Base-by-base conservation (phyloP, 129 eudicot genomes). In the Flaveria brownii region DNA sequence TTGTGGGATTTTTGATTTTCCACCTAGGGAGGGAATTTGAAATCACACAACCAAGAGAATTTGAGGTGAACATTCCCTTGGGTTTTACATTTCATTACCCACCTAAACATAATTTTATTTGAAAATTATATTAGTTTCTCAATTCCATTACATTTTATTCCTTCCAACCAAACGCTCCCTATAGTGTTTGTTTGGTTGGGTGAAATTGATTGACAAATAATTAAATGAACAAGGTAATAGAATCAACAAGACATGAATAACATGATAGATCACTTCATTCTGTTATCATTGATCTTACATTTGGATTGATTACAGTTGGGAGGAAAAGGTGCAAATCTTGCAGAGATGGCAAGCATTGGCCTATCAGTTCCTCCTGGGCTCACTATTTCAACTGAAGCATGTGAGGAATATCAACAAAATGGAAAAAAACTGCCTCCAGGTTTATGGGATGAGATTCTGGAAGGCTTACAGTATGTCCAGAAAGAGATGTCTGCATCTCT, bases 251-350 rank as follows among this genome's bases (percentile, higher is more conserved):
- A 23, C 22, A 20, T 20, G 22, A 20, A 20, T 52, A 60, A 25
- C 10, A 25, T 10, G 7, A 49, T 49, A 12, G 54, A 60, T 60
- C 41, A 60, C 12, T 25, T 60, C 39, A 23, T 25, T 60, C 0
- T 11, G 41, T 60, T 60, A 60, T 60, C 66, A 11, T 25, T 60
- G 36, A 23, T 25, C 12, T 12, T 25, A 61, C 68, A 28, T 61
- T 26, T 61, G 45, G 68, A 28, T 60, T 51, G 65, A 62, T 10
- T 16, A 20, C 84, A 95, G 99, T 86, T 95, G 84, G 99, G 99
- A 80, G 99, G 99, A 68, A 95, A 95, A 84, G 99, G 99, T 59
- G 99, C 99, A 74, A 95, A 95, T 61, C 89, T 95, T 60, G 99
- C 99, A 49, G 99, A 95, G 78, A 95, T 95, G 99, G 90, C 97